These are phyloP conservation scores for Cytospora mali DNA, from an alignment of 2,329 filamentous ascomycete genomes.

Conservation along the genomic window DNA sequence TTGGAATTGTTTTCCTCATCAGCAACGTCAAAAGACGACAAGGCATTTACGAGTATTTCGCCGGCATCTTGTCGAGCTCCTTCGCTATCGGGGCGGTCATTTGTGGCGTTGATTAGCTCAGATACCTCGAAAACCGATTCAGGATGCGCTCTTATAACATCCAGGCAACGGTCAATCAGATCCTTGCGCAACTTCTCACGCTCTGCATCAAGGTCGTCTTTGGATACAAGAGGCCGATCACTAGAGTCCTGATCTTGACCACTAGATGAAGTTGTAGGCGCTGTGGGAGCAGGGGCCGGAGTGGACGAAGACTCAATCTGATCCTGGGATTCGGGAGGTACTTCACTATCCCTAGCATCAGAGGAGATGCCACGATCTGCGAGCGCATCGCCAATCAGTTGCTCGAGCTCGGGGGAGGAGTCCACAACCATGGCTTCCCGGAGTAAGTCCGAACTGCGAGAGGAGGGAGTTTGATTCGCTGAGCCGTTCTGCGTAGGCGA, in stretches of 20 bases:
- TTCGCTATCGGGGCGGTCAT: constrained; percentile 59
- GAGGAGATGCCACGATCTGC: constrained; percentile 33
- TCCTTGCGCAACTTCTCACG: constrained; percentile 72
- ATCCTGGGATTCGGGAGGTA: constrained; percentile 28
- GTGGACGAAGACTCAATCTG: constrained; percentile 15
- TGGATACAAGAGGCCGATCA: constrained; percentile 51
- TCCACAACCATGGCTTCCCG: constrained; percentile 40
- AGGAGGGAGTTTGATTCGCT: constrained; percentile 25
- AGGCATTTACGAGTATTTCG: constrained; percentile 77
- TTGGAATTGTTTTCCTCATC: constrained; percentile 68
- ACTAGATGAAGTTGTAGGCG: constrained; percentile 30
- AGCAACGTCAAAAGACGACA: constrained; percentile 69
- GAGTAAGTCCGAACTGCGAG: constrained; percentile 27
- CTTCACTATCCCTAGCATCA: constrained; percentile 34
- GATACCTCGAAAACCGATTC: constrained; percentile 88
- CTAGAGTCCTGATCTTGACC: constrained; percentile 29
- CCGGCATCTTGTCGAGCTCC: constrained; percentile 72
- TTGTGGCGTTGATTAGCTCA: constrained; percentile 78
- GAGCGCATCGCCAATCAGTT: constrained; percentile 32
- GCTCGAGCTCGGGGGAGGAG: constrained; percentile 32
- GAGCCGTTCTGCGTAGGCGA: constrained; percentile 37
- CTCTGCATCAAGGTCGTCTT: constrained; percentile 79
- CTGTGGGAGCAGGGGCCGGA: constrained; percentile 8
- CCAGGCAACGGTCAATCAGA: constrained; percentile 85
- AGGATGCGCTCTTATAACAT: constrained; percentile 85